phyloP scores from a whole-genome alignment of 2,329 filamentous ascomycete genomes.

The Calonectria fujianensis region DNA sequence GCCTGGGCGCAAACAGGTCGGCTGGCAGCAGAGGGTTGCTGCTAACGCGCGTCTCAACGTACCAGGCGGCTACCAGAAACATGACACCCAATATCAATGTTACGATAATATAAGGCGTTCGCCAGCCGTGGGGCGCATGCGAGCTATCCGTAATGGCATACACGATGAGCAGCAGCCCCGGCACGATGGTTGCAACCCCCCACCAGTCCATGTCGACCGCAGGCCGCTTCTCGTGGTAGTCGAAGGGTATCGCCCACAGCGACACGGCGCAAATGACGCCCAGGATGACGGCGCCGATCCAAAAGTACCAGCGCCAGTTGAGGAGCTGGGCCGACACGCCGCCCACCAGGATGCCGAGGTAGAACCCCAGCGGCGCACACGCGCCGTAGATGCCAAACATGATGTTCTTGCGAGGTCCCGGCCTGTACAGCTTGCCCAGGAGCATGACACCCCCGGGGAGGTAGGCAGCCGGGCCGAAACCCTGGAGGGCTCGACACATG shows the following conservation, averaged over 20 bases:
- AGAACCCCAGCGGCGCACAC: slow-evolving; percentile 75
- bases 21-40: slow-evolving; percentile 76
- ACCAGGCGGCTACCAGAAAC: slow-evolving; percentile 72
- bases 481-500: slow-evolving; percentile 83
- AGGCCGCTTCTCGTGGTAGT: slow-evolving; percentile 53
- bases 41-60: slow-evolving; percentile 78
- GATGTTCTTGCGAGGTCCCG: slow-evolving; percentile 82
- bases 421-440: slow-evolving; percentile 80
- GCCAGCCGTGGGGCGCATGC: slow-evolving; percentile 77
- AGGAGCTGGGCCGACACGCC: slow-evolving; percentile 77
- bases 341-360: slow-evolving; percentile 79
- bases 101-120: slow-evolving; percentile 78
- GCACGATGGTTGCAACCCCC: slow-evolving; percentile 72
- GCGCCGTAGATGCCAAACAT: slow-evolving; percentile 77
- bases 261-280: slow-evolving; percentile 70
- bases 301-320: slow-evolving; percentile 83
- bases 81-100: slow-evolving; percentile 75
- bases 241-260: slow-evolving; percentile 61
- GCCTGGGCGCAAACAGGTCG: slow-evolving; percentile 74
- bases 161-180: slow-evolving; percentile 77
- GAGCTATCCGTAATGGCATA: slow-evolving; percentile 81
- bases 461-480: slow-evolving; percentile 83
- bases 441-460: slow-evolving; percentile 83
- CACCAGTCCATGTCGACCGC: slow-evolving; percentile 75
- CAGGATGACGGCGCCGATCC: slow-evolving; percentile 70